phyloP scores from a whole-genome alignment of 768 basidiomycete species.

The Naematelia aurantialba region DNA sequence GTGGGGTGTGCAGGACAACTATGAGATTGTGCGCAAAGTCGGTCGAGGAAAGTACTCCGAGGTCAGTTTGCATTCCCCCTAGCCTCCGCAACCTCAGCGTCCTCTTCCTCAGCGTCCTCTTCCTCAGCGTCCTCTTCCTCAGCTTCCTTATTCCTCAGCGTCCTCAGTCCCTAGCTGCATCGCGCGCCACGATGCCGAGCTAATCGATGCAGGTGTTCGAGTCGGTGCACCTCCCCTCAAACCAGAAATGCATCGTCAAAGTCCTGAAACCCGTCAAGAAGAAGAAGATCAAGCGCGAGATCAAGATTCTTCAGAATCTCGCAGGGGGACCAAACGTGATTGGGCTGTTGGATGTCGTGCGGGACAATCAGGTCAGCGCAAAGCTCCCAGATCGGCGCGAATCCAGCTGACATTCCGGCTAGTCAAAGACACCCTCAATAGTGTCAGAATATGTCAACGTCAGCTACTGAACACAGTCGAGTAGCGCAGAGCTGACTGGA shows the following conservation, averaged over 20 bases:
- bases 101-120: not conserved
- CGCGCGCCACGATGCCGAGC: not conserved
- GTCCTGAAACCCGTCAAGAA: constrained; percentile 99
- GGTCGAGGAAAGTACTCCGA: constrained; percentile 94
- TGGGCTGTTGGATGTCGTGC: constrained; percentile 86
- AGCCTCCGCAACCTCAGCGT: not conserved
- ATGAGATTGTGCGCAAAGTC: constrained; percentile 95
- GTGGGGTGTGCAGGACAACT: constrained; percentile 96
- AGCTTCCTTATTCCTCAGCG: too few relatives aligned
- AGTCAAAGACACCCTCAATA: constrained; percentile 93
- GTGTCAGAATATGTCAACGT: constrained; percentile 93
- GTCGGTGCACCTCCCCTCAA: constrained; percentile 65
- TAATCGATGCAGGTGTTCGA: constrained; percentile 60
- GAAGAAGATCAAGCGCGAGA: constrained; percentile 99
- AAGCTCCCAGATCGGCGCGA: not conserved
- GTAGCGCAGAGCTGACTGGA: not conserved
- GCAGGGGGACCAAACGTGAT: constrained; percentile 95
- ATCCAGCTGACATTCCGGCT: constrained; percentile 25
- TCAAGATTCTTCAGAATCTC: constrained; percentile 94
- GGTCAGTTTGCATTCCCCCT: constrained; percentile 53
- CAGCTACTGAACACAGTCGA: constrained; percentile 13
- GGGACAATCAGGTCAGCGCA: constrained; percentile 62
- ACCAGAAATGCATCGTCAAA: constrained; percentile 89
- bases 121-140: too few relatives aligned
- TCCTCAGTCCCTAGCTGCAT: too few relatives aligned